Conservation (phyloP, 306 rosid species). For the Sindora glabra region DNA sequence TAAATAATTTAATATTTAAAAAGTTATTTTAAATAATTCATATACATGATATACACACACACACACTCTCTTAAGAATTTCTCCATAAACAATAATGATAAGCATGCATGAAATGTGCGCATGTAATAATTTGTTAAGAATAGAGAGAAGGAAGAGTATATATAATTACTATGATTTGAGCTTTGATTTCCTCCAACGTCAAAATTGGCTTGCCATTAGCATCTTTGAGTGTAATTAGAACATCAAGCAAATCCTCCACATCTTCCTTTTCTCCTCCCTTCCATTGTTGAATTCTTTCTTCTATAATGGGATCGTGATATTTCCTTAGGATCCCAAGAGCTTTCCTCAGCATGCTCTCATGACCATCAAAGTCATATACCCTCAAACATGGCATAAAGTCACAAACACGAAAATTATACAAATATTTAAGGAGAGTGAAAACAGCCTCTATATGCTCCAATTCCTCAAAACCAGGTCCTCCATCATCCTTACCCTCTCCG, state of each 20-base stretch:
- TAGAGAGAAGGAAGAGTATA: too few relatives aligned
- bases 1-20: too few relatives aligned
- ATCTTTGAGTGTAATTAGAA: conserved; percentile 13
- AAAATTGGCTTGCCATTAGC: conserved; percentile 1
- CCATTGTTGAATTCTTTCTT: conserved; percentile 12
- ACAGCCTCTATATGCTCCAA: conserved; percentile 8
- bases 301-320: not conserved
- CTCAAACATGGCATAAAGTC: conserved; percentile 18
- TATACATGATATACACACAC: too few relatives aligned
- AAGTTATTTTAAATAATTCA: too few relatives aligned
- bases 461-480: conserved; percentile 24
- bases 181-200: conserved; percentile 17
- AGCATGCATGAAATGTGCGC: too few relatives aligned
- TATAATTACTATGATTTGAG: conserved; percentile 8
- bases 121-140: too few relatives aligned
- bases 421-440: not conserved
- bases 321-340: not conserved
- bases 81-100: too few relatives aligned
- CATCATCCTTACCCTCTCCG: not conserved
- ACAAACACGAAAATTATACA: conserved; percentile 5
- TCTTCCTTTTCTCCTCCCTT: conserved; percentile 6
- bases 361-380: conserved; percentile 4
- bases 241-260: conserved; percentile 21
- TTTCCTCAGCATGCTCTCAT: not conserved
- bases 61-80: too few relatives aligned